phyloP scores from a whole-genome alignment of 2,329 filamentous ascomycete species.

The Epichloe aotearoae region DNA sequence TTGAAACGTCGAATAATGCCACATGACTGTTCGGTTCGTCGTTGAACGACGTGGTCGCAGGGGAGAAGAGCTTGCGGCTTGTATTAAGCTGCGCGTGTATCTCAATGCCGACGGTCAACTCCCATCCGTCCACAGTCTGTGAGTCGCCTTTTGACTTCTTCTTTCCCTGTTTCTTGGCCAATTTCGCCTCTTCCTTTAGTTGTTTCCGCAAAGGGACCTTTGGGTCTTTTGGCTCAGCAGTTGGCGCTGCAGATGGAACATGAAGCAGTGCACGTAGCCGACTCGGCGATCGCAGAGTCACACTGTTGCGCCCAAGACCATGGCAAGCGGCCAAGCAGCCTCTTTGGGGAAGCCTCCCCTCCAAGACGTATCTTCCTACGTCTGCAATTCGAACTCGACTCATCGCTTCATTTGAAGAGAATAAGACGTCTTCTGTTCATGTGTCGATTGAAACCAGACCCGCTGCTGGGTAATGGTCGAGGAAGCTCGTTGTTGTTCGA shows the following conservation, averaged over 20 bases:
- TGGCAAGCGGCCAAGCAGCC: conserved; percentile 2
- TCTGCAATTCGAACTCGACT: conserved; percentile 2
- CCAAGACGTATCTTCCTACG: conserved; percentile 2
- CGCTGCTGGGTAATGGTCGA: neutral
- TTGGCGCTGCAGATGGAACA: conserved; percentile 5
- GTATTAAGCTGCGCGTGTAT: conserved; percentile 96
- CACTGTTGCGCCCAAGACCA: neutral
- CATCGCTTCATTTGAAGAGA: neutral
- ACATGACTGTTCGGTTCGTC: conserved; percentile 74
- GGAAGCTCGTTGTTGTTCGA: neutral
- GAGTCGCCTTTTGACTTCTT: conserved; percentile 31
- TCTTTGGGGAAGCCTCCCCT: conserved; percentile 2
- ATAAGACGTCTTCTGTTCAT: neutral
- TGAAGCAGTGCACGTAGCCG: neutral
- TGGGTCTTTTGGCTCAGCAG: conserved; percentile 10
- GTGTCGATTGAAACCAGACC: neutral
- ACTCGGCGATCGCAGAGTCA: neutral
- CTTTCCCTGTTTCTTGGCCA: conserved; percentile 51
- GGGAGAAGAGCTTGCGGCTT: conserved; percentile 75
- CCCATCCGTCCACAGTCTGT: conserved; percentile 59
- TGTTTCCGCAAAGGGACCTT: conserved; percentile 53
- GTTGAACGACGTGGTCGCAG: conserved; percentile 49
- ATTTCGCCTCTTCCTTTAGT: conserved; percentile 57
- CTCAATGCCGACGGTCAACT: conserved; percentile 90
- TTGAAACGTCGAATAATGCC: conserved; percentile 74